Conservation (phyloP, 2,329 filamentous ascomycete genomes). For the Aspergillus sp. region DNA sequence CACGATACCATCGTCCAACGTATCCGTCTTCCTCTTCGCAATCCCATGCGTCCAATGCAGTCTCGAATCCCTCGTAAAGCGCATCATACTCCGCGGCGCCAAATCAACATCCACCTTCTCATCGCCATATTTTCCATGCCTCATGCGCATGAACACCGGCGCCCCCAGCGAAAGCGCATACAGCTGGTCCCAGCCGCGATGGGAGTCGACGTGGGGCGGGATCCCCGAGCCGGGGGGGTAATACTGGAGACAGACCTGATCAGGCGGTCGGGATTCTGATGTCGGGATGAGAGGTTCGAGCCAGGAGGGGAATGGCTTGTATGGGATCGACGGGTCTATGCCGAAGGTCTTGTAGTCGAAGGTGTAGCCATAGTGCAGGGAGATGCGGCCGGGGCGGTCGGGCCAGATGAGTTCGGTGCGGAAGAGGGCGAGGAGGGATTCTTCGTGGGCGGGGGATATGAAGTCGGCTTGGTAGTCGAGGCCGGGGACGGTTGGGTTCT, state of each 20-base stretch:
- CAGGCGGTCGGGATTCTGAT: constrained; percentile 47
- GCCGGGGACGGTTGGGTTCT: neutral
- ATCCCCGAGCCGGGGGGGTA: constrained; percentile 62
- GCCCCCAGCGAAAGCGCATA: constrained; percentile 35
- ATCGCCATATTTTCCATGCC: constrained; percentile 20
- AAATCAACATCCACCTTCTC: constrained; percentile 48
- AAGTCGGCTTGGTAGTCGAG: constrained; percentile 49
- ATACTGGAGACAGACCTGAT: constrained; percentile 61
- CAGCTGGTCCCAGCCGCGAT: constrained; percentile 45
- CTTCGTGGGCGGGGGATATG: constrained; percentile 48
- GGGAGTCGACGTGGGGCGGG: constrained; percentile 62
- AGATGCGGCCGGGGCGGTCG: constrained; percentile 46
- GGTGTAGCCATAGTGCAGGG: constrained; percentile 57
- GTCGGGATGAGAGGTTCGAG: constrained; percentile 50
- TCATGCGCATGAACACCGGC: constrained; percentile 33
- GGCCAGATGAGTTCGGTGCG: constrained; percentile 50
- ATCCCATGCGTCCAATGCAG: constrained; percentile 60
- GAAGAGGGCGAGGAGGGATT: constrained; percentile 47
- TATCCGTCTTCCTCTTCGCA: constrained; percentile 54
- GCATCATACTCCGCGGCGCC: constrained; percentile 51
- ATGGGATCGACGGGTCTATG: constrained; percentile 52
- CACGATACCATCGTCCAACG: constrained; percentile 47
- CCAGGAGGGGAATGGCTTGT: constrained; percentile 54
- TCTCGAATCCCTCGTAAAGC: constrained; percentile 51
- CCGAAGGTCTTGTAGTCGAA: constrained; percentile 61